Evolutionary conservation across 345 rosid species (phyloP).

Genomic region (Anastatica hierochuntica): DNA sequence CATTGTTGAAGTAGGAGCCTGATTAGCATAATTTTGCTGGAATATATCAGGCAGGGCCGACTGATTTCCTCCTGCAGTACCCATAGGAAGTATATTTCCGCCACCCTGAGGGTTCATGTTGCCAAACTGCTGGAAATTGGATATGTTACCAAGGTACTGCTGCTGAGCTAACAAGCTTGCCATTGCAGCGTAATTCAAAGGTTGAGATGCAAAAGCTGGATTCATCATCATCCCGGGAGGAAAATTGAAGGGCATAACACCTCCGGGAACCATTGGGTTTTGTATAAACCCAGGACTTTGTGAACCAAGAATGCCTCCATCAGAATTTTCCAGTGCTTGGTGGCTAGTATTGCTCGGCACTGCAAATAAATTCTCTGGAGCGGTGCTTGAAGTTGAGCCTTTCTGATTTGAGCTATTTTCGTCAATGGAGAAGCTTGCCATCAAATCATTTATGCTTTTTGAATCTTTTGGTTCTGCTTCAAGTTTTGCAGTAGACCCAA

Average conservation of each 20-base stretch:
- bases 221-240: conserved; percentile 62
- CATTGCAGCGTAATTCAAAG: conserved; percentile 57
- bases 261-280: conserved; percentile 41
- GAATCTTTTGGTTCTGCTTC: conserved; percentile 31
- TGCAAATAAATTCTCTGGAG: conserved; percentile 38
- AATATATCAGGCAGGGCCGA: conserved; percentile 76
- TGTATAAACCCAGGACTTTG: conserved; percentile 36
- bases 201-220: conserved; percentile 57
- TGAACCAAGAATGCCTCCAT: conserved; percentile 42
- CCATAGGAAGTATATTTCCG: conserved; percentile 28
- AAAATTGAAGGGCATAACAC: conserved; percentile 44
- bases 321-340: conserved; percentile 36
- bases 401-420: conserved; percentile 38
- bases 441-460: conserved; percentile 45
- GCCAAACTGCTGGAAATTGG: conserved; percentile 65
- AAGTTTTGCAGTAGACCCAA: conserved; percentile 38
- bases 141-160: conserved; percentile 66
- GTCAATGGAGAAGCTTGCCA: conserved; percentile 58
- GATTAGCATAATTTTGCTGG: conserved; percentile 55
- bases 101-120: conserved; percentile 47
- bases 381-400: conserved; percentile 29
- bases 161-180: conserved; percentile 54
- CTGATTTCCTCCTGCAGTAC: conserved; percentile 34
- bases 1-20: conserved; percentile 44
- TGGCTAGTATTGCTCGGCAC: conserved; percentile 33